Evolutionary conservation across 371 early-diverging fungal species (phyloP).

Genomic region (Gilbertella persicaria): DNA sequence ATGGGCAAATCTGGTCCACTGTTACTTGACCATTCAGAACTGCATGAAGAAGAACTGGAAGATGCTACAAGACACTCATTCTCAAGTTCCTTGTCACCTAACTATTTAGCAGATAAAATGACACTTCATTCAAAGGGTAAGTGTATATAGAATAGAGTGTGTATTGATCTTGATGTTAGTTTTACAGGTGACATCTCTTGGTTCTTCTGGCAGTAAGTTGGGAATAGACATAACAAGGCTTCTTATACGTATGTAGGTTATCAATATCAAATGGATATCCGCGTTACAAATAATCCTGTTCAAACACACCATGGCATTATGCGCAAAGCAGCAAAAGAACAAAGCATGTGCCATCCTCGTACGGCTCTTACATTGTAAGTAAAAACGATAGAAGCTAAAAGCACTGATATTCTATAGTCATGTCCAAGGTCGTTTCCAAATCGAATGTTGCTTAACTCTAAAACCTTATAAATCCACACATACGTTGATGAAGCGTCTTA

Average conservation of each 20-base stretch:
- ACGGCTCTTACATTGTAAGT: constrained; percentile 19
- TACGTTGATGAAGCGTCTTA: background rate
- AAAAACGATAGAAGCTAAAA: background rate
- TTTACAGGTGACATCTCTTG: constrained; percentile 17
- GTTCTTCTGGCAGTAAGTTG: constrained; percentile 17
- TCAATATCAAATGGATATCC: constrained; percentile 10
- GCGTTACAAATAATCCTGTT: constrained; percentile 5
- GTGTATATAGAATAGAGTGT: background rate
- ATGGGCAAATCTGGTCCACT: no score
- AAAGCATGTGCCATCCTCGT: constrained; percentile 21
- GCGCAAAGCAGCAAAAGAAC: constrained; percentile 15
- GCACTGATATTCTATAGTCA: constrained; percentile 9
- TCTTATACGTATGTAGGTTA: constrained; percentile 1
- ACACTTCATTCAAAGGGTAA: constrained; percentile 15
- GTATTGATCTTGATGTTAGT: constrained; percentile 1
- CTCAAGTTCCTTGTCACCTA: background rate
- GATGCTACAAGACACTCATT: background rate
- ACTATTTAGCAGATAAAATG: constrained; percentile 2
- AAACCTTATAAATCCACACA: background rate
- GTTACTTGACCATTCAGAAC: constrained; percentile 10
- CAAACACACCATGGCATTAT: constrained; percentile 14
- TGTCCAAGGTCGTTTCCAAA: constrained; percentile 17
- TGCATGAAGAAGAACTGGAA: constrained; percentile 4
- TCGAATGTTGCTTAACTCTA: constrained; percentile 16
- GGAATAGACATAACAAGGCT: no score